phyloP scores from a whole-genome alignment of 306 rosid species.

The Vicia villosa region DNA sequence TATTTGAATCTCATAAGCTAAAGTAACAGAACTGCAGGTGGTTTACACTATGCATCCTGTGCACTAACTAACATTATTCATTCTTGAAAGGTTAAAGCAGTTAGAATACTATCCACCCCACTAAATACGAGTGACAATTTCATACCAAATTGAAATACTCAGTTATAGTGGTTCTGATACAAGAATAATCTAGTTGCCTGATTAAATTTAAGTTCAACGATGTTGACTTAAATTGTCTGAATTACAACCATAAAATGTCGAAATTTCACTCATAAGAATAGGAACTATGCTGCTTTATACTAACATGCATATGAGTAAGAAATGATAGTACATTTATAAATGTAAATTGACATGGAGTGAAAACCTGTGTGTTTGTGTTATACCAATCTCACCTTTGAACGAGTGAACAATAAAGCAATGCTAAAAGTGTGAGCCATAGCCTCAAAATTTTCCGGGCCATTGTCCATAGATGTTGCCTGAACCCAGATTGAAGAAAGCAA shows the following conservation, averaged over 20 bases:
- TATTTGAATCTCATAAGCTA: neutral
- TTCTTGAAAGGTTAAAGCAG: conserved; percentile 20
- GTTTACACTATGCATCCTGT: neutral
- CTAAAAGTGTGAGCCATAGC: conserved; percentile 90
- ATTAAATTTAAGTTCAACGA: conserved; percentile 10
- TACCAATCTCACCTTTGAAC: conserved; percentile 72
- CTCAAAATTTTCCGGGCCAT: conserved; percentile 71
- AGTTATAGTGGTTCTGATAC: conserved; percentile 8
- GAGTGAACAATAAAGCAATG: conserved; percentile 73
- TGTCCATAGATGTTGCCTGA: conserved; percentile 86
- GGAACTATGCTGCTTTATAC: conserved; percentile 12
- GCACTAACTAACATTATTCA: conserved; percentile 1
- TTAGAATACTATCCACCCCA: conserved; percentile 14
- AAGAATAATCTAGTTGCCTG: conserved; percentile 9
- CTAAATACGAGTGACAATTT: conserved; percentile 22
- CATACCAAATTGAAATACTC: conserved; percentile 27
- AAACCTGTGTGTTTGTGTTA: conserved; percentile 30
- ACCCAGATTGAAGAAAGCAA: conserved; percentile 96
- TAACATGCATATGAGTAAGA: neutral
- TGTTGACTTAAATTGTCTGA: neutral
- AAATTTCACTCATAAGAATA: conserved; percentile 28
- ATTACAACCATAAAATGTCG: neutral
- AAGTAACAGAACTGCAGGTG: neutral
- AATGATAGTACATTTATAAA: conserved; percentile 6
- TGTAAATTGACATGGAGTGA: conserved; percentile 7